Percentiles rank a stretch among this genome's conserved stretches.
These are phyloP conservation scores for Neofusicoccum parvum DNA, from an alignment of 2,329 filamentous ascomycete species.

Conservation along the genomic window DNA sequence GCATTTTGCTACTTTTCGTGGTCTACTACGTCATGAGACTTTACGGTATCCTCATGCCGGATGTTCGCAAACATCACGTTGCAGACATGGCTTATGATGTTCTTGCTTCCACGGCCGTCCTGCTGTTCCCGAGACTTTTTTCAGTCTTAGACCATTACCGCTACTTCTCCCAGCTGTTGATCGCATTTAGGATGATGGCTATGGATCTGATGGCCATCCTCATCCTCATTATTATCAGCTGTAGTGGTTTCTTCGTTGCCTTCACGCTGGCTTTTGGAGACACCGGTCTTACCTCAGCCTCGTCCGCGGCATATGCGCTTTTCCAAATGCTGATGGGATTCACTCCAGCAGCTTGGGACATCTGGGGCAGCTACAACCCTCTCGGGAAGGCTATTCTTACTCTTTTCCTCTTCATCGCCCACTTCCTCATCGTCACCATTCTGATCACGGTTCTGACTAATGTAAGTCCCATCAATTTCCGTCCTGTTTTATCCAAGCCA, in stretches of 20 bases:
- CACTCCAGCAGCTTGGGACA: constrained; percentile 90
- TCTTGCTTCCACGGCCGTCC: constrained; percentile 85
- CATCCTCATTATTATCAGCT: constrained; percentile 80
- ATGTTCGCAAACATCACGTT: constrained; percentile 67
- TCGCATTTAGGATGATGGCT: constrained; percentile 93
- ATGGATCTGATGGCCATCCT: constrained; percentile 85
- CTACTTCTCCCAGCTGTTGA: constrained; percentile 92
- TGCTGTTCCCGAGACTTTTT: constrained; percentile 88
- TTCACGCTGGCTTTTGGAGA: constrained; percentile 80
- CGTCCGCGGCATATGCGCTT: constrained; percentile 81
- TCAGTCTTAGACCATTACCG: constrained; percentile 92
- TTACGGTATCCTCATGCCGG: constrained; percentile 82
- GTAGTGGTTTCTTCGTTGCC: constrained; percentile 93
- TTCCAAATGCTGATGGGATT: constrained; percentile 97
- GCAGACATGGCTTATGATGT: constrained; percentile 90
- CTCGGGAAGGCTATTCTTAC: constrained; percentile 76
- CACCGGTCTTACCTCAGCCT: constrained; percentile 65
- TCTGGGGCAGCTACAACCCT: constrained; percentile 78
- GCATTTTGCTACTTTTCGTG: constrained; percentile 82
- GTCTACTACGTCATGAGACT: constrained; percentile 88
- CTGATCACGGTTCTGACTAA: constrained; percentile 67
- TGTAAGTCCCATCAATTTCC: neutral
- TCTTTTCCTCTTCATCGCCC: constrained; percentile 88
- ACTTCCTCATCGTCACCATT: constrained; percentile 93
- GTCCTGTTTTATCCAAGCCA: no score